Evolutionary conservation across 2,329 filamentous ascomycete genomes (phyloP).

Genomic region (Nothopassalora personata): DNA sequence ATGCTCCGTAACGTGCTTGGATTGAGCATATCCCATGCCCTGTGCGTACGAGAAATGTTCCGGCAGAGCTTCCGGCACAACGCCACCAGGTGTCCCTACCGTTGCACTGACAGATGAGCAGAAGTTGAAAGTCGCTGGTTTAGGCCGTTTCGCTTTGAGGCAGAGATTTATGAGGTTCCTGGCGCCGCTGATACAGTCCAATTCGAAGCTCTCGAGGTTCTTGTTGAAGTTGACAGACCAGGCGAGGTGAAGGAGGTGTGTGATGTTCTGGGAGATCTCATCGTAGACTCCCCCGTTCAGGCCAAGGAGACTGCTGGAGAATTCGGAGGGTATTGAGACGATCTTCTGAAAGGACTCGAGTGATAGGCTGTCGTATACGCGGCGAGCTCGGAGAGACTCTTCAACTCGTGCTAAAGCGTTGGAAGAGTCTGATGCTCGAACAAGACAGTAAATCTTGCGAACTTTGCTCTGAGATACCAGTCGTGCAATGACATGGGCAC

Average conservation of each 20-base stretch:
- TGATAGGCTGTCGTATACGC: slow-evolving; percentile 31
- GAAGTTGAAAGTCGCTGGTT: slow-evolving; percentile 44
- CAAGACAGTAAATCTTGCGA: slow-evolving; percentile 48
- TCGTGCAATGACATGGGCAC: slow-evolving; percentile 51
- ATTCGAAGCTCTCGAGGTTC: slow-evolving; percentile 46
- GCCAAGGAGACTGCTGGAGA: neutral
- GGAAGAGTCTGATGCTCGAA: slow-evolving; percentile 39
- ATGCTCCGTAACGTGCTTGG: slow-evolving; percentile 5
- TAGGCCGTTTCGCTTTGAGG: slow-evolving; percentile 28
- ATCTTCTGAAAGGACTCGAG: slow-evolving; percentile 30
- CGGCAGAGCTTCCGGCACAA: slow-evolving; percentile 36
- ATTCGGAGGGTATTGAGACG: slow-evolving; percentile 19
- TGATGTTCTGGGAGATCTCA: neutral
- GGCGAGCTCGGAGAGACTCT: slow-evolving; percentile 32
- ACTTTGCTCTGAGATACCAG: slow-evolving; percentile 28
- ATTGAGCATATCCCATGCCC: slow-evolving; percentile 1
- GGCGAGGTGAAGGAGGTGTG: slow-evolving; percentile 1
- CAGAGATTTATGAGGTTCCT: slow-evolving; percentile 41
- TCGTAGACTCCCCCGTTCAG: neutral
- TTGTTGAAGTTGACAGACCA: slow-evolving; percentile 53
- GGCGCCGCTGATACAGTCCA: slow-evolving; percentile 42
- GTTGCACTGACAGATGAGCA: slow-evolving; percentile 47
- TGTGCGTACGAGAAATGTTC: slow-evolving; percentile 12
- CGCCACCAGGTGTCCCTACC: slow-evolving; percentile 25
- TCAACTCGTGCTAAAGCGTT: slow-evolving; percentile 32